Conservation (phyloP, 352 stramenopile genomes). For the Globisporangium takayamanum region DNA sequence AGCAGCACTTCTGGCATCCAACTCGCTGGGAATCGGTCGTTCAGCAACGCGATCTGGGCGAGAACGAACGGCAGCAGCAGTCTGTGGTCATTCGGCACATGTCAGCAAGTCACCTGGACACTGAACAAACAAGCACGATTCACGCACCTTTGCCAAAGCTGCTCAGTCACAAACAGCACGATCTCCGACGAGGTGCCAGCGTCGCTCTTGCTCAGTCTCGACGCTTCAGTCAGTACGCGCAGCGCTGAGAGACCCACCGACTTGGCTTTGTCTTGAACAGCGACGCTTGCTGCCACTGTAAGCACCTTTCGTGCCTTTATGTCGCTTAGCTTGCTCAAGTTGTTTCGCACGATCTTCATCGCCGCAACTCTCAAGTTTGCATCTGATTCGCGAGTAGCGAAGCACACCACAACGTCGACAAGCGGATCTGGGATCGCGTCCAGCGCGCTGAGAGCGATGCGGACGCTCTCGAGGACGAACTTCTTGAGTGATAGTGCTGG, state of each 20-base stretch:
- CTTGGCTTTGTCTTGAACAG: background rate
- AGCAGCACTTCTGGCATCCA: conserved; percentile 1
- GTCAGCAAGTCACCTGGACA: background rate
- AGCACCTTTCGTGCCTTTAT: background rate
- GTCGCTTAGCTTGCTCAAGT: background rate
- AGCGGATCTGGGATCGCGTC: background rate
- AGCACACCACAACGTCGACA: background rate
- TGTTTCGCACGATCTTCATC: background rate
- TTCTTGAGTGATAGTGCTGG: background rate
- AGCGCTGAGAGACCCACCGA: background rate
- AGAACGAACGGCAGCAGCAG: background rate
- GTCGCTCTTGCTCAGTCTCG: background rate
- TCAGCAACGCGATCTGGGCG: background rate
- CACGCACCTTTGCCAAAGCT: background rate
- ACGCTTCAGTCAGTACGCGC: background rate
- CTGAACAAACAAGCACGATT: background rate
- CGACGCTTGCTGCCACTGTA: background rate
- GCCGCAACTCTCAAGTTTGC: background rate
- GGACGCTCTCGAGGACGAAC: background rate
- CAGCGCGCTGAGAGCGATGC: background rate
- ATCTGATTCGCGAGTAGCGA: background rate
- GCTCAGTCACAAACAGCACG: background rate
- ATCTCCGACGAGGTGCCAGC: background rate
- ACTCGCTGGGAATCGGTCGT: background rate
- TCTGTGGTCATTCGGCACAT: background rate